These are phyloP conservation scores for Microcos paniculata DNA, from an alignment of 345 rosid species.

Conservation along the genomic window DNA sequence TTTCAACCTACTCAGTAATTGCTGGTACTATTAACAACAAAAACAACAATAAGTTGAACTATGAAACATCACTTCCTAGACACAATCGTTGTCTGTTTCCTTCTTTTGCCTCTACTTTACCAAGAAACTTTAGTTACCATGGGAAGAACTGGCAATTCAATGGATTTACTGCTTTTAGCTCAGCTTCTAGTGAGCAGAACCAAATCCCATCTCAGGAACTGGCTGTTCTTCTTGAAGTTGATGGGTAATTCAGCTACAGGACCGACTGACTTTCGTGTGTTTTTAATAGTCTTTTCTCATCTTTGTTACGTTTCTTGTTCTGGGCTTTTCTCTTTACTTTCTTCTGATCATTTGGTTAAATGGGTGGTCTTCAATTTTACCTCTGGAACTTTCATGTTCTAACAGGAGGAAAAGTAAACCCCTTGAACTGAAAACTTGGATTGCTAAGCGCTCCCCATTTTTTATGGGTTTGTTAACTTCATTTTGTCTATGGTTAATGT, in stretches of 20 bases:
- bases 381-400: neutral
- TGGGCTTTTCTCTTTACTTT: neutral
- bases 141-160: conserved; percentile 28
- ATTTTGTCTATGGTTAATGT: neutral
- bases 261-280: neutral
- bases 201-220: conserved; percentile 51
- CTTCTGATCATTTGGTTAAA: neutral
- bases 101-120: conserved; percentile 29
- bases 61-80: conserved; percentile 12
- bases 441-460: neutral
- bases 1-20: conserved; percentile 21
- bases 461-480: neutral
- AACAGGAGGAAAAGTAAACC: neutral
- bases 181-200: conserved; percentile 26
- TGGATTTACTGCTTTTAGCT: conserved; percentile 42
- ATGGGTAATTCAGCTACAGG: conserved; percentile 52
- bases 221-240: conserved; percentile 86
- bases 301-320: neutral
- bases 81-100: conserved; percentile 17
- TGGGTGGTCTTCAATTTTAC: neutral
- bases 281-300: neutral
- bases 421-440: neutral
- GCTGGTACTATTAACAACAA: conserved; percentile 18
- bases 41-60: neutral
- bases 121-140: conserved; percentile 24